Evolutionary conservation across 2,329 filamentous ascomycete genomes (phyloP).

Genomic region (Rosellinia necatrix): DNA sequence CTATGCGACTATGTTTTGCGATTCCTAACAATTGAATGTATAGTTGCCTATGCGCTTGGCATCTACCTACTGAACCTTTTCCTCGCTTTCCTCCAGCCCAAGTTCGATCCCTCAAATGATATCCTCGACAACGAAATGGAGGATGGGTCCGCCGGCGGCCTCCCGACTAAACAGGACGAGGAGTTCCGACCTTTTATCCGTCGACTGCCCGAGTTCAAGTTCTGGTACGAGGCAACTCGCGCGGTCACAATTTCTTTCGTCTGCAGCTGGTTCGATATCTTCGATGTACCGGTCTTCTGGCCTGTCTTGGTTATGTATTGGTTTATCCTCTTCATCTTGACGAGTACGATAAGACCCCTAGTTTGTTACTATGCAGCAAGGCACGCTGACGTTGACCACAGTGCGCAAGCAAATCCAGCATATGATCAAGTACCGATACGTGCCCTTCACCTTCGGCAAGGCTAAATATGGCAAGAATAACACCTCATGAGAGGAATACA

Average conservation of each 20-base stretch:
- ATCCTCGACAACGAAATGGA: constrained; percentile 92
- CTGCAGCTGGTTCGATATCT: constrained; percentile 92
- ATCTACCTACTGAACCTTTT: constrained; percentile 99
- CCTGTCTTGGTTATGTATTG: constrained; percentile 98
- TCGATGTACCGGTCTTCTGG: constrained; percentile 99
- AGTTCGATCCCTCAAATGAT: constrained; percentile 97
- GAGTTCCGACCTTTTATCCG: constrained; percentile 98
- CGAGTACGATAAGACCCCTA: constrained; percentile 65
- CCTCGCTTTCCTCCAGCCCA: constrained; percentile 96
- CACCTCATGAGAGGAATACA: constrained; percentile 41
- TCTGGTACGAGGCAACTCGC: constrained; percentile 95
- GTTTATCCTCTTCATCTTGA: constrained; percentile 94
- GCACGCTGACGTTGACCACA: constrained; percentile 44
- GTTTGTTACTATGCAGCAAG: neutral
- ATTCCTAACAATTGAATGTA: constrained; percentile 22
- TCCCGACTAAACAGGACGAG: constrained; percentile 95
- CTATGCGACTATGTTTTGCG: neutral
- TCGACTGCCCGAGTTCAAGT: constrained; percentile 97
- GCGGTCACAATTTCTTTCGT: constrained; percentile 81
- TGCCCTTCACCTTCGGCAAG: constrained; percentile 92
- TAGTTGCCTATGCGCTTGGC: constrained; percentile 94
- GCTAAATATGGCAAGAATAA: constrained; percentile 73
- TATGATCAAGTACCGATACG: constrained; percentile 99
- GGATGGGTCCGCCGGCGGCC: constrained; percentile 78
- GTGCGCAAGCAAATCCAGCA: constrained; percentile 99